Percentiles rank a stretch among this genome's conserved stretches.
Conservation (phyloP, 2,329 filamentous ascomycete genomes). For the Neopestalotiopsis sp. region DNA sequence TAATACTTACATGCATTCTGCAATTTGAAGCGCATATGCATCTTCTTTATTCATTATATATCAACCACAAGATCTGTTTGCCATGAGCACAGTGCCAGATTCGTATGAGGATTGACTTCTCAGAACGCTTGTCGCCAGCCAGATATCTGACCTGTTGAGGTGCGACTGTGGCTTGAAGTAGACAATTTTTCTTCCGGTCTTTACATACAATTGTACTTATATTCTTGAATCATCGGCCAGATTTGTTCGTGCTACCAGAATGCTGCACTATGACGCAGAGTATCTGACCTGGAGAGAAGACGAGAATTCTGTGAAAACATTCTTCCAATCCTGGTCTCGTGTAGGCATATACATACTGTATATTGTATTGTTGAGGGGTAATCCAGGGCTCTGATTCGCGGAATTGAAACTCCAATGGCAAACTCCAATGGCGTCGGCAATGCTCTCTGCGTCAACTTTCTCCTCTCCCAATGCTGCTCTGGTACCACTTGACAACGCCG, state of each 20-base stretch:
- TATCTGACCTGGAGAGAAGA: not conserved
- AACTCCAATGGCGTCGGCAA: not conserved
- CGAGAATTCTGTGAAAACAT: not conserved
- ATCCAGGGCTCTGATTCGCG: not conserved
- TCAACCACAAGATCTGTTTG: too few relatives aligned
- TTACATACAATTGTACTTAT: not conserved
- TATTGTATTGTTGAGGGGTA: not conserved
- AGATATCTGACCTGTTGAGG: too few relatives aligned
- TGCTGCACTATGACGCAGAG: not conserved
- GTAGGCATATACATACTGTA: not conserved
- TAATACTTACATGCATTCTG: too few relatives aligned
- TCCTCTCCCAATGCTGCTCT: too few relatives aligned
- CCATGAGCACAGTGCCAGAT: too few relatives aligned
- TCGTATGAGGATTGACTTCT: too few relatives aligned
- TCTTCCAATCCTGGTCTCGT: not conserved
- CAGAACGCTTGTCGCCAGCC: too few relatives aligned
- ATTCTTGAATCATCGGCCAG: not conserved
- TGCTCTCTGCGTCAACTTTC: too few relatives aligned
- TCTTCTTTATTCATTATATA: too few relatives aligned
- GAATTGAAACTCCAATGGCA: not conserved
- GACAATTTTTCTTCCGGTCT: not conserved
- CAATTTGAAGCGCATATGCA: too few relatives aligned
- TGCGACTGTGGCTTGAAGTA: too few relatives aligned
- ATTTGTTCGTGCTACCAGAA: not conserved
- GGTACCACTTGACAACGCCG: too few relatives aligned